A percentile compares a stretch with the other conserved stretches of the same genome.
Conservation (phyloP, 2,329 filamentous ascomycete genomes). For the Lojkania enalia region DNA sequence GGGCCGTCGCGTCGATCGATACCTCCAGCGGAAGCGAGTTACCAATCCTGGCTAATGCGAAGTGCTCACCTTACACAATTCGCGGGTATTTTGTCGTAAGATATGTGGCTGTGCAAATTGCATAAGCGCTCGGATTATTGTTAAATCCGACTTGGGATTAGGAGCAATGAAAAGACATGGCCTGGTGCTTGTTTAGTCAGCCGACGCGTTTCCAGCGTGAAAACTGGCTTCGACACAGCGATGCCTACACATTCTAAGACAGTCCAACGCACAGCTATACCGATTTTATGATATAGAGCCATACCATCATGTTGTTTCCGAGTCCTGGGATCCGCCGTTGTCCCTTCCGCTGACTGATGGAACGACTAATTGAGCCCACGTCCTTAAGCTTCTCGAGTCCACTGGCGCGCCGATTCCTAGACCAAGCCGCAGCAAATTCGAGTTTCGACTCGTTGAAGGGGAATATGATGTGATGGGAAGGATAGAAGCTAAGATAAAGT, state of each 20-base stretch:
- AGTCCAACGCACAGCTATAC: background rate
- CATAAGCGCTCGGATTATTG: background rate
- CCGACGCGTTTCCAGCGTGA: too few relatives aligned
- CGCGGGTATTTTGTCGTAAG: background rate
- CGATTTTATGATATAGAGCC: too few relatives aligned
- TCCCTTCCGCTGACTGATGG: background rate
- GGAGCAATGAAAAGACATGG: background rate
- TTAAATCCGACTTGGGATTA: background rate
- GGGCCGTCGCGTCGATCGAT: background rate
- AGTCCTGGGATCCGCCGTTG: background rate
- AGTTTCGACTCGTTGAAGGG: constrained; percentile 1
- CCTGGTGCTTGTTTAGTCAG: background rate
- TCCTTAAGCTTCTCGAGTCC: background rate
- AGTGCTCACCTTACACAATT: background rate
- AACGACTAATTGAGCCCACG: background rate
- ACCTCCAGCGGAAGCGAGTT: background rate
- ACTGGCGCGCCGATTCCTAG: background rate
- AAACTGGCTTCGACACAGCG: background rate
- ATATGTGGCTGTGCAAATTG: background rate
- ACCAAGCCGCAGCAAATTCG: constrained; percentile 1
- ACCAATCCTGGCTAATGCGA: background rate
- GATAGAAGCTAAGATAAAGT: constrained; percentile 1
- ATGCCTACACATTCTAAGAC: too few relatives aligned
- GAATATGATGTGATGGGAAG: constrained; percentile 1
- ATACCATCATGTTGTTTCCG: background rate